phyloP scores from a whole-genome alignment of 345 rosid genomes.

The Combretum micranthum region DNA sequence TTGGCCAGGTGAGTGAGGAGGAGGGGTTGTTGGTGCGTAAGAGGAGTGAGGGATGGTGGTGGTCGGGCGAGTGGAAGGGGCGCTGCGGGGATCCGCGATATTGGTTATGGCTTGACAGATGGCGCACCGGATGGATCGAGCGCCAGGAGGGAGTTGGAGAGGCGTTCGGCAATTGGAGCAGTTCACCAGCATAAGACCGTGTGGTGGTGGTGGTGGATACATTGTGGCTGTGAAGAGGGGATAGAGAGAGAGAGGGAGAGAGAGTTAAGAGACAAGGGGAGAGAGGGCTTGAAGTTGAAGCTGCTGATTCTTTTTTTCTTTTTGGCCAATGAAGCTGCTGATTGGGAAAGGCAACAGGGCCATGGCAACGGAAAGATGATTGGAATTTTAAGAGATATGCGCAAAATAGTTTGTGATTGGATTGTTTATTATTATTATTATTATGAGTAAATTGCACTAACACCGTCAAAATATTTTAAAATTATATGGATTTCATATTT shows the following conservation, averaged over 20 bases:
- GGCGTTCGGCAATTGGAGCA: slow-evolving; percentile 76
- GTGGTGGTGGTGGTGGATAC: slow-evolving; percentile 27
- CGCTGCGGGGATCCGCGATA: slow-evolving; percentile 64
- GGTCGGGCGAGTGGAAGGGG: slow-evolving; percentile 30
- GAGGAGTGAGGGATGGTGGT: slow-evolving; percentile 11
- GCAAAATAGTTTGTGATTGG: too few relatives aligned
- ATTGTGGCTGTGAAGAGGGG: not conserved
- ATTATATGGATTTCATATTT: too few relatives aligned
- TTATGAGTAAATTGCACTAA: too few relatives aligned
- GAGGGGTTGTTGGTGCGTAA: slow-evolving; percentile 19
- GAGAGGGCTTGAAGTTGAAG: too few relatives aligned
- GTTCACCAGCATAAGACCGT: slow-evolving; percentile 45
- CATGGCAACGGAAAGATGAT: too few relatives aligned
- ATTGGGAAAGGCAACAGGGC: too few relatives aligned
- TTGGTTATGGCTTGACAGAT: slow-evolving; percentile 64
- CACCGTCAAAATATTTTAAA: too few relatives aligned
- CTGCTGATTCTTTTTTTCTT: too few relatives aligned
- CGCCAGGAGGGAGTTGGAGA: slow-evolving; percentile 73
- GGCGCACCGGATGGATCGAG: slow-evolving; percentile 73
- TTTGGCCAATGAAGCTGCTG: too few relatives aligned
- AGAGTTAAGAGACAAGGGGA: too few relatives aligned
- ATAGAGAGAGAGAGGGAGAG: not conserved
- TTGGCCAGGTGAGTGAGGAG: slow-evolving; percentile 45
- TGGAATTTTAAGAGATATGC: too few relatives aligned
- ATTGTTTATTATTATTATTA: too few relatives aligned